Base-by-base conservation (phyloP, 2,329 filamentous ascomycete species). In the Fusarium veterinarium region DNA sequence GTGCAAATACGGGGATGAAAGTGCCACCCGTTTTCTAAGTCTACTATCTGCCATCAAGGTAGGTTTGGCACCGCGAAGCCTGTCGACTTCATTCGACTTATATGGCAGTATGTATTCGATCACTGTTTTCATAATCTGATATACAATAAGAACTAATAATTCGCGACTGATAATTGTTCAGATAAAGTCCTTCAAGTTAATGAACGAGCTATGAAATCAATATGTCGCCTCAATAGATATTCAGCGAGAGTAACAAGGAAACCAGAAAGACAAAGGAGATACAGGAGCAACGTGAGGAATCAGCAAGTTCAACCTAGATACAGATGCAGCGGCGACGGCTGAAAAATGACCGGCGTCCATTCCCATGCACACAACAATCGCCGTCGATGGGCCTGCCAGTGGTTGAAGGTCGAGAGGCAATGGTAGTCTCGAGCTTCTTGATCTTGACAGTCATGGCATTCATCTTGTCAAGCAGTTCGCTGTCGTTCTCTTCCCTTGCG, bases 281-380 rank as follows among this genome's bases (percentile, higher is more conserved):
- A 4, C 1, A 13, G 13, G 5, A 38, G 16, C 3, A 19, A 35
- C 1, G 13, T 25, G 8, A 2, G 6, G 16, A 3, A 13, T 0
- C 0, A 19, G 2, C 1, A 19, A 0, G 0, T 6, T 8, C 9
- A 11, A 0, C 5, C 37, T 55, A 55, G 4, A 6, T 1, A 13
- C 53, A 57, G 7, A 33, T 57, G 4, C 53, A 57, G 17, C 53
- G 53, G 14, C 53, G 53, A 12, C 53, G 30, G 10, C 53, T 9
- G 8, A 57, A 35, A 0, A 57, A 8, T 4, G 53, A 48, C 2
- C 38, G 31, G 6, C 40, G 53, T 7, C 53, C 40, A 35, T 25
- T 4, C 4, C 53, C 53, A 17, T 57, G 53, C 3, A 57, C 8
- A 17, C 30, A 57, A n/a, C 53, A 57, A 23, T 35, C 35, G 7